Evolutionary conservation across 805 yeast species (phyloP).

Genomic region (Teunomyces kruisii): DNA sequence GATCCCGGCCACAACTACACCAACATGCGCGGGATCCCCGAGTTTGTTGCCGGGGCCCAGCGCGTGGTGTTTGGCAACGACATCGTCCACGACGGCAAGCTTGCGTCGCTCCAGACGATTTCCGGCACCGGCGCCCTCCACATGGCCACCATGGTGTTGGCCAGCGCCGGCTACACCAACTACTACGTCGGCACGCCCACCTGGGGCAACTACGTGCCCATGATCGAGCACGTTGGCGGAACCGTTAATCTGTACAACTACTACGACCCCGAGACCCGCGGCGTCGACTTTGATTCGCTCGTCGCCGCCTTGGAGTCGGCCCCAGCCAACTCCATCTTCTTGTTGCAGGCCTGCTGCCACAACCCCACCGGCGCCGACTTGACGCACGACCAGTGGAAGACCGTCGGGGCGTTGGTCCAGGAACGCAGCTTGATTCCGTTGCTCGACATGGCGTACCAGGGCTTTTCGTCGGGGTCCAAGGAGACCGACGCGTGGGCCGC

Average conservation of each 20-base stretch:
- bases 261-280: conserved; percentile 27
- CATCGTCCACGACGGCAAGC: conserved; percentile 19
- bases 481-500: conserved; percentile 38
- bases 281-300: conserved; percentile 29
- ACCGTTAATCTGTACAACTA: conserved; percentile 26
- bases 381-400: conserved; percentile 35
- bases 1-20: conserved; percentile 49
- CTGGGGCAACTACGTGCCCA: conserved; percentile 40
- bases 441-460: conserved; percentile 45
- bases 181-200: conserved; percentile 38
- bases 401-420: conserved; percentile 26
- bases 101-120: conserved; percentile 39
- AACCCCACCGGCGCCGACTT: conserved; percentile 47
- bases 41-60: conserved; percentile 34
- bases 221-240: conserved; percentile 34
- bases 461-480: conserved; percentile 33
- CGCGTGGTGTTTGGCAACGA: conserved; percentile 35
- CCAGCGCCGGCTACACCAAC: conserved; percentile 20
- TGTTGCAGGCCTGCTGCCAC: conserved; percentile 45
- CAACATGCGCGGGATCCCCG: conserved; percentile 41
- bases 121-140: conserved; percentile 45
- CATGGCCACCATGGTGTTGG: conserved; percentile 33
- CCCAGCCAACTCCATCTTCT: conserved; percentile 31
- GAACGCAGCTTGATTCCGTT: conserved; percentile 26
- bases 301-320: conserved; percentile 28